Percentiles rank a stretch among this genome's conserved stretches.
Evolutionary conservation across 345 rosid species (phyloP).

Genomic region (Eucalyptus albens): DNA sequence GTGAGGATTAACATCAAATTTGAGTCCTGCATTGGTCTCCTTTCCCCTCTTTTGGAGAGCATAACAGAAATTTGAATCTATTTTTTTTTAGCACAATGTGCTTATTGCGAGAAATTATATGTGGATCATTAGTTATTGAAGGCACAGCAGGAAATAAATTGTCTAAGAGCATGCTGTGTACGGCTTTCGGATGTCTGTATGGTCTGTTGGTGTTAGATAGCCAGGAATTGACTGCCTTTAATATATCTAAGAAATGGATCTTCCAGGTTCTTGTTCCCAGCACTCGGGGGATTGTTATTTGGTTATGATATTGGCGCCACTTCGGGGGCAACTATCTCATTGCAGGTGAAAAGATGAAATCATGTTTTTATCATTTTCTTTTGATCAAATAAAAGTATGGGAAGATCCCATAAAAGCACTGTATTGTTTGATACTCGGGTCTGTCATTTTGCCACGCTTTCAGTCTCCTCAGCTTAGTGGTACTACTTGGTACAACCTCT

Average conservation of each 20-base stretch:
- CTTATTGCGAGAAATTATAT: background rate
- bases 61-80: background rate
- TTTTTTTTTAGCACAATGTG: background rate
- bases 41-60: background rate
- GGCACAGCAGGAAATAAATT: background rate
- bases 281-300: slow-evolving; percentile 78
- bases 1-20: background rate
- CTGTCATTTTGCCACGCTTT: background rate
- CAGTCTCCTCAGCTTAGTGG: slow-evolving; percentile 84
- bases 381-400: background rate
- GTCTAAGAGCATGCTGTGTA: background rate
- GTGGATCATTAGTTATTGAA: background rate
- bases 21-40: background rate
- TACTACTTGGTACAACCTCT: slow-evolving; percentile 79
- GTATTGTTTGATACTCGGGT: background rate
- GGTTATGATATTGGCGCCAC: slow-evolving; percentile 99
- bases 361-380: background rate
- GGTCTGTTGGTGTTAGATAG: background rate
- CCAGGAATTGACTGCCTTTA: background rate
- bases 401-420: background rate
- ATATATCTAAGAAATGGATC: background rate
- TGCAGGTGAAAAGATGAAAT: slow-evolving; percentile 40
- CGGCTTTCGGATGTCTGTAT: background rate
- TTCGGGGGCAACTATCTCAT: slow-evolving; percentile 79
- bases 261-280: slow-evolving; percentile 83